Conservation (phyloP, 768 basidiomycete species). For the Agrocybe praecox region DNA sequence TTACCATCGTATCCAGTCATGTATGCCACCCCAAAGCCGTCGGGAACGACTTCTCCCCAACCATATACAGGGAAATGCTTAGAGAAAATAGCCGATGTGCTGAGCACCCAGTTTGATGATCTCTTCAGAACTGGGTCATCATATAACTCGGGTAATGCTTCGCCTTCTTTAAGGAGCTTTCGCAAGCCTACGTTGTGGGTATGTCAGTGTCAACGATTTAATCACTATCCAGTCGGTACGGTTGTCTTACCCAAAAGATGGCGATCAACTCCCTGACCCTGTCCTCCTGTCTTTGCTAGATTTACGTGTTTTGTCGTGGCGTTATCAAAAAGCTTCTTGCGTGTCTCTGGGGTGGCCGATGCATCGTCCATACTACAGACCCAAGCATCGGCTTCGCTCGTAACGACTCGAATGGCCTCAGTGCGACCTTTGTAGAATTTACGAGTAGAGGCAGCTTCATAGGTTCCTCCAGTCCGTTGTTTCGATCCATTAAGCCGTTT, state of each 20-base stretch:
- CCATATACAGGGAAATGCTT: constrained; percentile 85
- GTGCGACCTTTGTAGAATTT: constrained; percentile 89
- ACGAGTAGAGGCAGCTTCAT: constrained; percentile 92
- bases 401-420: constrained; percentile 89
- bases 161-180: constrained; percentile 62
- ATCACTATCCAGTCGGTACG: too few relatives aligned
- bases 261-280: constrained; percentile 81
- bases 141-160: constrained; percentile 71
- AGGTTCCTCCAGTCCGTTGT: constrained; percentile 75
- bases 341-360: constrained; percentile 38
- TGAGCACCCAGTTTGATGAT: constrained; percentile 83
- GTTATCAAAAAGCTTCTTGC: constrained; percentile 53
- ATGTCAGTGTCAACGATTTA: background rate
- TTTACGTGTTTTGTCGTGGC: constrained; percentile 68
- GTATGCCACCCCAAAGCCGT: constrained; percentile 95
- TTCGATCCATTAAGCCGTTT: constrained; percentile 60
- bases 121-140: constrained; percentile 73
- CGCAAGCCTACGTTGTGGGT: constrained; percentile 60
- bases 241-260: constrained; percentile 85
- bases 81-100: constrained; percentile 89
- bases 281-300: constrained; percentile 67
- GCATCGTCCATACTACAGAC: constrained; percentile 72
- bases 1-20: constrained; percentile 86
- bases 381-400: constrained; percentile 76
- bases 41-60: constrained; percentile 95